Evolutionary conservation across 2,329 filamentous ascomycete species (phyloP), one percentile per base, ranked within the genome.

Genomic region (Tolypocladium inflatum): DNA sequence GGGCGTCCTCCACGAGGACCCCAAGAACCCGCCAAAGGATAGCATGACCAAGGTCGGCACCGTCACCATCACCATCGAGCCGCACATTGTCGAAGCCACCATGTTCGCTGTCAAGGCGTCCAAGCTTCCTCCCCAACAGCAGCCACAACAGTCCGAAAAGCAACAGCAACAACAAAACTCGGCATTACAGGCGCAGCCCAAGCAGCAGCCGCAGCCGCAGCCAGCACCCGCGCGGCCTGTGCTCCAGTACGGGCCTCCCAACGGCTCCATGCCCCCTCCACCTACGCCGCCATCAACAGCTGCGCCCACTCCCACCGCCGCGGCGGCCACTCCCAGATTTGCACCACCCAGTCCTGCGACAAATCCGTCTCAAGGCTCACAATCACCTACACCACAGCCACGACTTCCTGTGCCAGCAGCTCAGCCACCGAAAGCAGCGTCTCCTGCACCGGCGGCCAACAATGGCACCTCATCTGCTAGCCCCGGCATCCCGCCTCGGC

Each of bases 1-100:
- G 70, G 84, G 86, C 50, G 80, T 82, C 3, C 71, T 84, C 30
- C 79, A 81, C 57, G 85, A 87, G 64, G 82, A 86, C 55, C 77
- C 81, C 7, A 84, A 85, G 63, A 89, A 89, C 65, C 86, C 86
- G 2, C 74, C 85, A 61, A 85, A 88, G 71, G 82, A 90, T 52
- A 85, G 80, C 61, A 90, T 91, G 85, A 77, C 80, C 62, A 89
- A 86, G 70, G 80, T 90, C 26, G 90, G 90, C 64, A 82, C 82
- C 63, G 85, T 89, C 61, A 85, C 85, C 39, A 84, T 95, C 61
- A 87, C 84, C 26, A 84, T 92, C 60, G 90, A 92, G 70, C 90
- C 90, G 51, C 89, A 94, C 68, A 82, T 89, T 50, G 84, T 94
- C 64, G 88, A 91, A 63, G 89, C 88, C 19, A 87, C 82, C 53